These are phyloP conservation scores for Botryotinia globosa DNA, from an alignment of 2,329 filamentous ascomycete genomes.

Conservation along the genomic window DNA sequence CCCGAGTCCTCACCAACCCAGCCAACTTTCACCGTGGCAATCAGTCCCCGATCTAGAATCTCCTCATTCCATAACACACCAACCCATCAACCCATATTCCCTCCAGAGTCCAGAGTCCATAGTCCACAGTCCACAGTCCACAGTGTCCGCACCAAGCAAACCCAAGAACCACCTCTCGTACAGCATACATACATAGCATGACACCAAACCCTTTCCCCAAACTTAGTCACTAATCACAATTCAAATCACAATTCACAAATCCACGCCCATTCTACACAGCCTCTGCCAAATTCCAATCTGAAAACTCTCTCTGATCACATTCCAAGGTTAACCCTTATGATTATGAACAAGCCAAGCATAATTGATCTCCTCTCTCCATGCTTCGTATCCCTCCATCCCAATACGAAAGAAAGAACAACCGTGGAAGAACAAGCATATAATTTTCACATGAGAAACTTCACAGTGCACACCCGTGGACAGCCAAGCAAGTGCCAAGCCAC, in stretches of 20 bases:
- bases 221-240: not conserved
- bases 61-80: not conserved
- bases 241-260: not conserved
- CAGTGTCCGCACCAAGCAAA: not conserved
- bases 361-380: not conserved
- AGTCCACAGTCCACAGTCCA: too few relatives aligned
- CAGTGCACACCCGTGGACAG: too few relatives aligned
- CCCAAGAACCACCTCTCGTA: not conserved
- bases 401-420: too few relatives aligned
- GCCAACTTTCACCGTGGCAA: not conserved
- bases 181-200: not conserved
- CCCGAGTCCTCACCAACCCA: not conserved
- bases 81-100: not conserved
- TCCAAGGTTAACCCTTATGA: not conserved
- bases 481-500: not conserved
- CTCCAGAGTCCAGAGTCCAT: too few relatives aligned
- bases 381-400: not conserved
- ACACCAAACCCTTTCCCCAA: too few relatives aligned
- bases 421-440: not conserved
- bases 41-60: not conserved
- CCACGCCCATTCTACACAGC: not conserved
- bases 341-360: not conserved
- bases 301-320: not conserved
- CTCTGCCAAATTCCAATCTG: not conserved
- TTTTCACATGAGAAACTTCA: not conserved